Evolutionary conservation across 257 asterid genomes (phyloP).

Genomic region (Eustoma russellianum): DNA sequence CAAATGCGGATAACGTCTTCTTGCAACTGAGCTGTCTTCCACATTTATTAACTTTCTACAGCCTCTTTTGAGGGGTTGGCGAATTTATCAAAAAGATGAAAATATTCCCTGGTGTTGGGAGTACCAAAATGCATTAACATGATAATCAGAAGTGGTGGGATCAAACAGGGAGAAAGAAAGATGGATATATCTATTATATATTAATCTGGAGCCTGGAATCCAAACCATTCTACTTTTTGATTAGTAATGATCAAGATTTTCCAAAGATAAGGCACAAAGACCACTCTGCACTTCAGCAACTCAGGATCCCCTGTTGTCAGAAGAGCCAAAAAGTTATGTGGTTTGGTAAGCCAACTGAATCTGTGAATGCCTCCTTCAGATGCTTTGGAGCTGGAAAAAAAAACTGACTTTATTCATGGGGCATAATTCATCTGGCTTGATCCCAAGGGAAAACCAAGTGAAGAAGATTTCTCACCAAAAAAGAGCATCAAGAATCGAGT

Average conservation of each 20-base stretch:
- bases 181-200: too few relatives aligned
- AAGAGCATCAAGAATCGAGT: slow-evolving; percentile 7
- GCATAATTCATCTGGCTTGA: background rate
- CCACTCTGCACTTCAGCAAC: slow-evolving; percentile 1
- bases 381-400: too few relatives aligned
- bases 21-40: too few relatives aligned
- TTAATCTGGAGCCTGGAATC: too few relatives aligned
- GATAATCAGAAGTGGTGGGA: background rate
- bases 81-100: background rate
- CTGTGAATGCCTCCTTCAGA: too few relatives aligned
- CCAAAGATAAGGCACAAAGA: slow-evolving; percentile 5
- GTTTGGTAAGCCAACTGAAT: too few relatives aligned
- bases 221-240: too few relatives aligned
- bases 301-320: too few relatives aligned
- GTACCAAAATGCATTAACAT: background rate
- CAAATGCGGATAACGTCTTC: too few relatives aligned
- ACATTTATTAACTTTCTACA: background rate
- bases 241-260: background rate
- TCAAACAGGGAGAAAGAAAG: too few relatives aligned
- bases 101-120: background rate
- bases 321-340: too few relatives aligned
- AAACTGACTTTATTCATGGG: too few relatives aligned
- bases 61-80: background rate
- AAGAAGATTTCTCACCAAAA: slow-evolving; percentile 15
- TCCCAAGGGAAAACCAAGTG: slow-evolving; percentile 12